These are phyloP conservation scores for Passiflora organensis DNA, from an alignment of 345 rosid genomes.

Conservation along the genomic window DNA sequence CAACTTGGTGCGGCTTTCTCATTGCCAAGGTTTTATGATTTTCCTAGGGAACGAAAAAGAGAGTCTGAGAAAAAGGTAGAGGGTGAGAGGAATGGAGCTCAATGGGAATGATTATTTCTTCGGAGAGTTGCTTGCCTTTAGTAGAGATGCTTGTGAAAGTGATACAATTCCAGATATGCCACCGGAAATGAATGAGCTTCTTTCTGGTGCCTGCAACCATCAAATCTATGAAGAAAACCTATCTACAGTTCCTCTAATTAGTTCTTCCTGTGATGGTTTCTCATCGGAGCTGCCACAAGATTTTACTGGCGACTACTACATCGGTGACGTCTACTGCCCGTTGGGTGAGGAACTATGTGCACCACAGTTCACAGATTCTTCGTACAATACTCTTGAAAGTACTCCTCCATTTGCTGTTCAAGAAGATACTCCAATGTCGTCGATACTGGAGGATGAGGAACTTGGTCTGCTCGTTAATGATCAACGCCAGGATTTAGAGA, in stretches of 20 bases:
- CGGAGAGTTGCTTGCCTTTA: constrained; percentile 32
- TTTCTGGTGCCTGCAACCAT: constrained; percentile 13
- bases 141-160: constrained; percentile 32
- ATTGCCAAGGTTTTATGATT: constrained; percentile 23
- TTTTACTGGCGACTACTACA: constrained; percentile 14
- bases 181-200: constrained; percentile 25
- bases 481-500: constrained; percentile 16
- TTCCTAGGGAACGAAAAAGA: neutral
- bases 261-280: constrained; percentile 20
- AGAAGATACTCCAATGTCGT: constrained; percentile 28
- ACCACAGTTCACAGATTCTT: constrained; percentile 29
- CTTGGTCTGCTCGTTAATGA: constrained; percentile 23
- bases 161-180: constrained; percentile 15
- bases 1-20: constrained; percentile 23
- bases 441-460: constrained; percentile 35
- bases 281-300: constrained; percentile 27
- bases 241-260: constrained; percentile 9
- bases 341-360: constrained; percentile 28
- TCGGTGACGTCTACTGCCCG: constrained; percentile 26
- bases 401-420: constrained; percentile 35
- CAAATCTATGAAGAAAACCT: constrained; percentile 4
- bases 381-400: constrained; percentile 27
- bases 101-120: constrained; percentile 27
- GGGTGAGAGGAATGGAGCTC: constrained; percentile 33
- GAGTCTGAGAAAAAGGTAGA: too few relatives aligned